Evolutionary conservation across 1,284 basidiomycete species (phyloP), one percentile per base, ranked within the genome.

Genomic region (Boletellus dicymbophilus): DNA sequence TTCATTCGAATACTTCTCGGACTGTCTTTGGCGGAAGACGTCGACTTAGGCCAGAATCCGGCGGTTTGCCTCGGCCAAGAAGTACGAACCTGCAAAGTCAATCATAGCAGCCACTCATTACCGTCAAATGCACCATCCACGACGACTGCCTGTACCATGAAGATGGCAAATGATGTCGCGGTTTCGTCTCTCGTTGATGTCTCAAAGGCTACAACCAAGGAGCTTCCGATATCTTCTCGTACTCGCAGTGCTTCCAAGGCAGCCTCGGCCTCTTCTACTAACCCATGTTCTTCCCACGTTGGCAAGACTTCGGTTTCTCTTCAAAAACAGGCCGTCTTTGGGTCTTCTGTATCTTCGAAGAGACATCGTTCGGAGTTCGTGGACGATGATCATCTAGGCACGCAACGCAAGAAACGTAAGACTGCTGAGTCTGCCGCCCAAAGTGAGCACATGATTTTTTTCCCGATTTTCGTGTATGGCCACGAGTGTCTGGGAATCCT

Each of bases 1-100:
- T 54, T 60, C 16, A 53, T 37, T 7, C 37, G 37, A 15, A 37
- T 37, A 5, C 21, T 37, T 27, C 51, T 58, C 4, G 56, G 55
- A 7, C 51, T 58, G 2, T 49, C 53, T 3, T 20, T 61, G 34
- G 53, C 51, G 2, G 43, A 46, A 4, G 6, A 23, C 3, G 25
- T 45, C 0, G 56, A 58, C 13, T 11, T 60, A 7, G 58, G 56
- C 0, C 48, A 56, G 5, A 58, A 51, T 37, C 53, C 52, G 0
- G 36, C 43, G 3, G 44, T 59, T 28, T 21, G 30, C 16, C 30
- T 31, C 30, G 30, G 30, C 7, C 30, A 16, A 15, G 10, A 31
- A 31, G 16, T 16, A 31, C 10, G 4, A 16, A 31, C 8, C 3
- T 6, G 13, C 30, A 4, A 16, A 31, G 13, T 1, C 13, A 12